phyloP scores from a whole-genome alignment of 805 yeast species.

The Lachancea lanzarotensis region DNA sequence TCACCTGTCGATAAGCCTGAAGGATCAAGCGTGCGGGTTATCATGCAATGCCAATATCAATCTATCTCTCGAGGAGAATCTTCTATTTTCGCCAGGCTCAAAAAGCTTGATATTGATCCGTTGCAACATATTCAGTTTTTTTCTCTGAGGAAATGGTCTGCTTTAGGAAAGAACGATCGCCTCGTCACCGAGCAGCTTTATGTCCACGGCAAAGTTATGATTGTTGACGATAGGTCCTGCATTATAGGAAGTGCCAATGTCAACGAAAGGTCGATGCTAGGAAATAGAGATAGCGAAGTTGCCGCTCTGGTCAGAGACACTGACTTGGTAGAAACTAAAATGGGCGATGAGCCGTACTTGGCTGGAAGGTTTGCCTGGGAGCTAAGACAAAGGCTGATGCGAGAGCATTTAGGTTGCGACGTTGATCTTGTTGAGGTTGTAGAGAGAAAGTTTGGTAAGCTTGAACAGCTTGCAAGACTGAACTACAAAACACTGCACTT shows the following conservation, averaged over 20 bases:
- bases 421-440: constrained; percentile 78
- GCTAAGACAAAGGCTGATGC: constrained; percentile 82
- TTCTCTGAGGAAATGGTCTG: constrained; percentile 93
- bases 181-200: constrained; percentile 87
- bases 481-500: constrained; percentile 24
- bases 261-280: constrained; percentile 94
- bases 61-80: constrained; percentile 86
- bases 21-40: constrained; percentile 90
- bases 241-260: constrained; percentile 96
- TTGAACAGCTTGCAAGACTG: constrained; percentile 32
- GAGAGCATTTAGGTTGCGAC: constrained; percentile 94
- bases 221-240: constrained; percentile 89
- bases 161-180: constrained; percentile 66
- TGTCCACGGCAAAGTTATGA: constrained; percentile 85
- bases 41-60: constrained; percentile 94
- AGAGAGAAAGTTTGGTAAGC: constrained; percentile 57
- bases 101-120: constrained; percentile 76
- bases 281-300: constrained; percentile 88
- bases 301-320: constrained; percentile 85
- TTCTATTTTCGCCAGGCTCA: constrained; percentile 77
- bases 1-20: constrained; percentile 89
- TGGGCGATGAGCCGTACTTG: constrained; percentile 75
- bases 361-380: constrained; percentile 90
- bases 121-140: constrained; percentile 87
- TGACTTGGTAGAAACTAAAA: constrained; percentile 53